phyloP scores from a whole-genome alignment of 768 basidiomycete genomes.

The Favolaschia claudopus region DNA sequence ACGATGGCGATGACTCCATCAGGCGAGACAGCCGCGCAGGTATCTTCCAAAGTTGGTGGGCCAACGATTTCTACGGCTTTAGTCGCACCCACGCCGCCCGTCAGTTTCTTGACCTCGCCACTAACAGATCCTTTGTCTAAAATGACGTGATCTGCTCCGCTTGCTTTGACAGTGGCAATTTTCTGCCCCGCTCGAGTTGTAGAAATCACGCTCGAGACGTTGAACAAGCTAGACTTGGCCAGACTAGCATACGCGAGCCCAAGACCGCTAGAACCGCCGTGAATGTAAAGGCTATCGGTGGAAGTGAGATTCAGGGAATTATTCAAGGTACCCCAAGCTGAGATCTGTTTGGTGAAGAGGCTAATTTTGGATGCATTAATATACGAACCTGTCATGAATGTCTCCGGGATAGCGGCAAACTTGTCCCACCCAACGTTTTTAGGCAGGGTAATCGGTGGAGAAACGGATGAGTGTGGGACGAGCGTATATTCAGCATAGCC shows the following conservation, averaged over 20 bases:
- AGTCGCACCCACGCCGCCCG: slow-evolving; percentile 25
- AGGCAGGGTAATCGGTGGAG: slow-evolving; percentile 29
- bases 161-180: slow-evolving; percentile 11
- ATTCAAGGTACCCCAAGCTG: slow-evolving; percentile 31
- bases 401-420: slow-evolving; percentile 36
- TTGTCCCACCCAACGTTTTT: slow-evolving; percentile 27
- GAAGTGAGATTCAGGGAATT: slow-evolving; percentile 21
- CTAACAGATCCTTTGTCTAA: slow-evolving; percentile 27
- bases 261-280: slow-evolving; percentile 32
- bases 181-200: slow-evolving; percentile 31
- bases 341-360: background rate
- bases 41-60: slow-evolving; percentile 26
- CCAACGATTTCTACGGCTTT: slow-evolving; percentile 35
- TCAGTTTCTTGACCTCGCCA: slow-evolving; percentile 28
- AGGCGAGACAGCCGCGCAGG: slow-evolving; percentile 22
- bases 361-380: background rate
- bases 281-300: slow-evolving; percentile 31
- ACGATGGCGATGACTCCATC: slow-evolving; percentile 28
- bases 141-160: slow-evolving; percentile 31
- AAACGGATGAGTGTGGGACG: slow-evolving; percentile 32
- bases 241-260: slow-evolving; percentile 31
- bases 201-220: slow-evolving; percentile 26
- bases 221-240: slow-evolving; percentile 32
- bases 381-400: slow-evolving; percentile 31
- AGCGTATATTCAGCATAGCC: slow-evolving; percentile 36